Base-by-base conservation (phyloP, 2,329 filamentous ascomycete genomes). In the Lasiodiplodia citricola region DNA sequence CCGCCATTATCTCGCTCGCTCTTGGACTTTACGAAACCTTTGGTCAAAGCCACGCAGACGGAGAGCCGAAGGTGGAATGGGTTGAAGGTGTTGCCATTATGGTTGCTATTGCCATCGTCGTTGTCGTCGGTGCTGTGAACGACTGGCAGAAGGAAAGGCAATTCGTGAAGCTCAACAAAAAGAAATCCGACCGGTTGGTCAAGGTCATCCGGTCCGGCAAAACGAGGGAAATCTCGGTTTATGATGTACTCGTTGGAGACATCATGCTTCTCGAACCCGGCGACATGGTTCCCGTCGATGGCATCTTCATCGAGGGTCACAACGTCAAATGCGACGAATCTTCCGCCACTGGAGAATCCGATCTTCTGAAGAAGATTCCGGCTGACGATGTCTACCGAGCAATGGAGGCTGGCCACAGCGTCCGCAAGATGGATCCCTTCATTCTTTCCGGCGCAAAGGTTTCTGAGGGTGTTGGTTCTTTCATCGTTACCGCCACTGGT, bases 401-500 rank as follows among this genome's bases (percentile, higher is more conserved):
- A 3, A 90, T 91, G 71, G 86, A 90, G 70, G 88, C 87, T 58
- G 83, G 88, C 69, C 84, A 89, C 65, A 83, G 83, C 18, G 80
- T 90, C 41, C 85, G 85, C 81, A 93, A 93, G 74, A 82, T 91
- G 70, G 92, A 94, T 73, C 92, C 92, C 0, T 95, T 95, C 78
- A 93, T 97, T 74, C 92, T 97, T 73, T 97, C 94, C 37, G 94
- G 92, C 56, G 90, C 90, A 2, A 93, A 93, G 72, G 89, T 95
- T 13, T 88, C 89, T 0, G 91, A 93, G 74, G 92, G 92, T 67
- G 85, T 93, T 8, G 92, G 92, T 11, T 89, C 87, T 4, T 94
- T 93, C 78, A 78, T 95, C 67, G 91, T 94, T 67, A 93, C 91
- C 1, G 87, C 91, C 4, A 89, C 90, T 21, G 92, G 92, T 71